Conservation (phyloP, 306 rosid species). For the Casuarina cunninghamiana region DNA sequence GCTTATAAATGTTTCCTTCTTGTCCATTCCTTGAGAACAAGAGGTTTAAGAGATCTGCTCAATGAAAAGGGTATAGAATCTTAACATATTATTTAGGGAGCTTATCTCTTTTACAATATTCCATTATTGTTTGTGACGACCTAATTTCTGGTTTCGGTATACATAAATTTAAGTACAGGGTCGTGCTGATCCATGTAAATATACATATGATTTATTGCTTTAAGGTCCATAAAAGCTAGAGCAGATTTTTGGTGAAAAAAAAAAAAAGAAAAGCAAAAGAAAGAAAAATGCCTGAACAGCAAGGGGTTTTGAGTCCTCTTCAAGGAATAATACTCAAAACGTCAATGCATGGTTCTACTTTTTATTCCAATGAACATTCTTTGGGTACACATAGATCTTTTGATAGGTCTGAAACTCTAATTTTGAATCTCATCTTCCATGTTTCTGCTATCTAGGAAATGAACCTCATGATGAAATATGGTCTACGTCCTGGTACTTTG, state of each 20-base stretch:
- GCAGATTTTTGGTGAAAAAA: neutral
- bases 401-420: conserved; percentile 4
- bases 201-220: neutral
- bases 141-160: neutral
- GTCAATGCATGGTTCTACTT: conserved; percentile 13
- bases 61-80: neutral
- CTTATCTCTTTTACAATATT: too few relatives aligned
- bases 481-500: conserved; percentile 74
- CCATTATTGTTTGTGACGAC: too few relatives aligned
- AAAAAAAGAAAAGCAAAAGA: neutral
- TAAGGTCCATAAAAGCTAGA: neutral
- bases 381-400: neutral
- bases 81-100: neutral
- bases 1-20: too few relatives aligned
- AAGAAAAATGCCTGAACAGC: too few relatives aligned
- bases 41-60: neutral
- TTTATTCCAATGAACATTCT: conserved; percentile 6
- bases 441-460: conserved; percentile 54
- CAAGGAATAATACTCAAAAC: too few relatives aligned
- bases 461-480: conserved; percentile 65
- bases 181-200: neutral
- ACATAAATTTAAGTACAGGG: neutral
- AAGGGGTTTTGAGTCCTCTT: too few relatives aligned
- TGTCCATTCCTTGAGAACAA: neutral
- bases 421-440: conserved; percentile 22